Conservation (phyloP, 768 basidiomycete species). For the Boletus rubescentipes region DNA sequence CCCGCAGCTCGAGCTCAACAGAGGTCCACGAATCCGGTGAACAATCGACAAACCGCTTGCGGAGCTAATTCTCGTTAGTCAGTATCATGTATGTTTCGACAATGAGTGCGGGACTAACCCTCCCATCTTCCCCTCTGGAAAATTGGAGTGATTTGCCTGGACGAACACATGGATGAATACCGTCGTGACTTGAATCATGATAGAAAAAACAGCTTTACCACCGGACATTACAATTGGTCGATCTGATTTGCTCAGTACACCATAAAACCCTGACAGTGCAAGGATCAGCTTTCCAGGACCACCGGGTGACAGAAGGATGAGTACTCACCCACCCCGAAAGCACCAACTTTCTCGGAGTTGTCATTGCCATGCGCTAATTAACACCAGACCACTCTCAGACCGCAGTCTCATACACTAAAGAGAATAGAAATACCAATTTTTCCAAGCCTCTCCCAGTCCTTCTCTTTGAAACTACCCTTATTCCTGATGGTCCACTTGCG, state of each 20-base stretch:
- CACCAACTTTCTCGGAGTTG: conserved; percentile 13
- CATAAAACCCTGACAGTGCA: conserved; percentile 12
- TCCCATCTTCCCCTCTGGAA: conserved; percentile 4
- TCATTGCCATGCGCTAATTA: conserved; percentile 14
- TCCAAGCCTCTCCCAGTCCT: conserved; percentile 15
- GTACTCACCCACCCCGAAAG: conserved; percentile 18
- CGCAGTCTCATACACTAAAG: too few species aligned
- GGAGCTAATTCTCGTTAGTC: conserved; percentile 5
- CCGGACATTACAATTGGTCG: conserved; percentile 11
- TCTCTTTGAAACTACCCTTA: background rate
- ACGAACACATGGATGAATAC: background rate
- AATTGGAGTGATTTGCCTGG: conserved; percentile 17
- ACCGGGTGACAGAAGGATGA: background rate
- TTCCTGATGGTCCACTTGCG: conserved; percentile 16
- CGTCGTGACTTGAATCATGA: background rate
- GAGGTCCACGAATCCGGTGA: background rate
- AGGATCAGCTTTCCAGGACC: background rate
- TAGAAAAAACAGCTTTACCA: background rate
- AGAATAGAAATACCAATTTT: conserved; percentile 10
- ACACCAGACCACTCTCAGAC: background rate
- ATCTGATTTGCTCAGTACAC: conserved; percentile 18
- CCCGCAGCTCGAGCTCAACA: conserved; percentile 9
- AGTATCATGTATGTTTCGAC: background rate
- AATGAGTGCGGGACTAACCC: background rate
- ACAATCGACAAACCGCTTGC: background rate